phyloP scores from a whole-genome alignment of 2,329 filamentous ascomycete genomes.

The Thelonectria blattea region DNA sequence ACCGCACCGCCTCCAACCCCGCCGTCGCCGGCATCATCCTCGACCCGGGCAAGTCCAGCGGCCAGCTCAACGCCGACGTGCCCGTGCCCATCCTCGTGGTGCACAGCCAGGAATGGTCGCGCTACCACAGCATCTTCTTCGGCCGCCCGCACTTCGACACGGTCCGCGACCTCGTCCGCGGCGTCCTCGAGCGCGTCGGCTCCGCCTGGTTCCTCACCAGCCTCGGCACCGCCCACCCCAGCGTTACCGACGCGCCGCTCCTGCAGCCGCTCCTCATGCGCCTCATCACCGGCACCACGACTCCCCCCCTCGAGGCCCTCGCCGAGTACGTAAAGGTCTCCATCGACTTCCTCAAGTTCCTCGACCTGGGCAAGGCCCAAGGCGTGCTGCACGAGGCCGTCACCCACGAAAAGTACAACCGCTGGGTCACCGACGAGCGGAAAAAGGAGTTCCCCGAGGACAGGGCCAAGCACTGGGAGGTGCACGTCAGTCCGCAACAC shows the following conservation, averaged over 20 bases:
- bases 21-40: constrained; percentile 66
- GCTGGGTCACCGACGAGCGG: constrained; percentile 48
- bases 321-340: constrained; percentile 66
- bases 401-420: constrained; percentile 48
- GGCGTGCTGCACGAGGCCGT: constrained; percentile 58
- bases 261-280: constrained; percentile 66
- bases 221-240: constrained; percentile 64
- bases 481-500: constrained; percentile 46
- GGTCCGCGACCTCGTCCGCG: constrained; percentile 61
- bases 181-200: constrained; percentile 51
- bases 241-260: constrained; percentile 70
- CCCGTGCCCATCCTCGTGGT: constrained; percentile 64
- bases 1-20: constrained; percentile 38
- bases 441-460: constrained; percentile 41
- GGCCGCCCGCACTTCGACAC: constrained; percentile 69
- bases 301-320: constrained; percentile 63
- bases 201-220: constrained; percentile 62
- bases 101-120: constrained; percentile 70
- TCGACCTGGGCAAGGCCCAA: constrained; percentile 48
- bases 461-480: constrained; percentile 49
- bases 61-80: constrained; percentile 65
- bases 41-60: constrained; percentile 70
- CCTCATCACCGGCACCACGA: constrained; percentile 65
- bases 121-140: constrained; percentile 61
- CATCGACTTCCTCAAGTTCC: constrained; percentile 61